A percentile compares a stretch with the other conserved stretches of the same genome.
Conservation (phyloP, 2,329 filamentous ascomycete species). For the Arachnomyces sp. region DNA sequence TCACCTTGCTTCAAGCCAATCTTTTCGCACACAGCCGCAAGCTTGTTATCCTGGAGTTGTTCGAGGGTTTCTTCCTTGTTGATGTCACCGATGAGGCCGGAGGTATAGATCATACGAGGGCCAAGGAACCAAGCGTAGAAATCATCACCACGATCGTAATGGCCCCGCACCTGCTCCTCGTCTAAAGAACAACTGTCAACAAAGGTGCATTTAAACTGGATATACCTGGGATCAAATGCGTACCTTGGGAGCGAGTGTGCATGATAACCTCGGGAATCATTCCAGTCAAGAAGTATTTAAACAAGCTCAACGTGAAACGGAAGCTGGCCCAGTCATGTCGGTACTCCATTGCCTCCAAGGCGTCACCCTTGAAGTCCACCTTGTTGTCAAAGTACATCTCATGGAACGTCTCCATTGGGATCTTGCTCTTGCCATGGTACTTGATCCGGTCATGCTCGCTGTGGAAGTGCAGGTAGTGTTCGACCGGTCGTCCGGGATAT, state of each 20-base stretch:
- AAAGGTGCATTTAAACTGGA: neutral
- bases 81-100: conserved; percentile 83
- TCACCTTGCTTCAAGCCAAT: conserved; percentile 77
- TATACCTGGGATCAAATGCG: conserved; percentile 13
- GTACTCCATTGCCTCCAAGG: conserved; percentile 82
- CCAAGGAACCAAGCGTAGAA: conserved; percentile 99
- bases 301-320: conserved; percentile 75
- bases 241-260: conserved; percentile 83
- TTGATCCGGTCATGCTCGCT: conserved; percentile 39
- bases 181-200: conserved; percentile 48
- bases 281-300: conserved; percentile 79
- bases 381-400: conserved; percentile 97
- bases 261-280: conserved; percentile 87
- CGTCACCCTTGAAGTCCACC: conserved; percentile 92
- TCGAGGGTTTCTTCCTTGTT: conserved; percentile 84
- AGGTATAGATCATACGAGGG: conserved; percentile 98
- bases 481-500: conserved; percentile 76
- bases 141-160: conserved; percentile 97
- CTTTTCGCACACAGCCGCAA: conserved; percentile 93
- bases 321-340: conserved; percentile 97
- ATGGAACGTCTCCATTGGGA: conserved; percentile 71
- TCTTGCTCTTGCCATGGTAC: conserved; percentile 44
- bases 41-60: conserved; percentile 95
- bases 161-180: conserved; percentile 93
- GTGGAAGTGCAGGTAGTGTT: conserved; percentile 63